phyloP scores from a whole-genome alignment of 1,284 basidiomycete species.

The Trametes polyzona region DNA sequence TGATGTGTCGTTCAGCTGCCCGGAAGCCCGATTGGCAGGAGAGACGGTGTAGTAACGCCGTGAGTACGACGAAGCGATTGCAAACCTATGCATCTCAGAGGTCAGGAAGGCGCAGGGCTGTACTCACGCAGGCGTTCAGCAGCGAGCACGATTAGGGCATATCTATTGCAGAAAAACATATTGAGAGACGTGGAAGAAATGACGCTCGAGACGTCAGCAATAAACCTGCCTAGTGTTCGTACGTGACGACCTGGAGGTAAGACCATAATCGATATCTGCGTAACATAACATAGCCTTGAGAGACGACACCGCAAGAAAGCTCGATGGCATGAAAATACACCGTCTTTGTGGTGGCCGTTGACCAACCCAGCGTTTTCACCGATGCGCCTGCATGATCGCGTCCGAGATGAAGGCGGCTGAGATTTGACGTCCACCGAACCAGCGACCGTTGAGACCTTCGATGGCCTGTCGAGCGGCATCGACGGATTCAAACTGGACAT shows the following conservation, averaged over 20 bases:
- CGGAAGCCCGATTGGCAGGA: too few relatives aligned
- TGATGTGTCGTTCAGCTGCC: not conserved
- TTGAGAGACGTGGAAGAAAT: conserved; percentile 28
- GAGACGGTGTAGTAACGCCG: not conserved
- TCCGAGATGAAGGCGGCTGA: conserved; percentile 88
- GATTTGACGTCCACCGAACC: conserved; percentile 92
- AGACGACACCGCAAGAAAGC: conserved; percentile 19
- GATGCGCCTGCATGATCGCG: conserved; percentile 91
- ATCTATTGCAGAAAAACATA: conserved; percentile 34
- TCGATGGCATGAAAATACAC: conserved; percentile 24
- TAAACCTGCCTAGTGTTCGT: conserved; percentile 36
- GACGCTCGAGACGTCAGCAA: conserved; percentile 29
- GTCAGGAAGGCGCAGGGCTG: not conserved
- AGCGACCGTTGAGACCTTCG: conserved; percentile 90
- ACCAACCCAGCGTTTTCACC: too few relatives aligned
- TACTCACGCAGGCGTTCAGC: conserved; percentile 5
- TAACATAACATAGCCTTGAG: conserved; percentile 26
- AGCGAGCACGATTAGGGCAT: not conserved
- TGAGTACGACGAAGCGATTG: not conserved
- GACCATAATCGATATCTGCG: conserved; percentile 26
- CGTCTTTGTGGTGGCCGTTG: conserved; percentile 12
- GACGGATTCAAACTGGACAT: conserved; percentile 86
- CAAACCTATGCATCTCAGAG: conserved; percentile 5
- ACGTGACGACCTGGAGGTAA: conserved; percentile 17
- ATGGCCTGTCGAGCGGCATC: conserved; percentile 85